Base-by-base conservation (phyloP, 768 basidiomycete genomes). In the Cystobasidium tubakii region DNA sequence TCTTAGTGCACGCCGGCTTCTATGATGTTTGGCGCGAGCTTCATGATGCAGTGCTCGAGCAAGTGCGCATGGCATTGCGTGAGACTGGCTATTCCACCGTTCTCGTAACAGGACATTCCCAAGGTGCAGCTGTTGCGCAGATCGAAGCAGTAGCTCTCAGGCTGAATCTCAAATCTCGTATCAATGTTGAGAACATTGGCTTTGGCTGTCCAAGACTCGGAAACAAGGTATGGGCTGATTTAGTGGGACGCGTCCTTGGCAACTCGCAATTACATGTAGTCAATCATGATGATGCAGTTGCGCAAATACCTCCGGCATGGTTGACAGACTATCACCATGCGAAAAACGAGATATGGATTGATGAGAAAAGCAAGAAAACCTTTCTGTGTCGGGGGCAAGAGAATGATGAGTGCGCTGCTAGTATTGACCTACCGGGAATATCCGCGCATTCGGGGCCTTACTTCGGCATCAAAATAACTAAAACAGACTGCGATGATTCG, bases 131-230 rank as follows among this genome's bases (percentile, higher is more conserved):
- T 39, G 36, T 62, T 39, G 57, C 57, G 2, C 57, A 62, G 57
- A 12, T 62, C 36, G 57, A 62, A 31, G 57, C 57, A 4, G 4
- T 62, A 29, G 29, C 29, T 2, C 57, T 62, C 3, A 12, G 57
- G 3, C 9, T 15, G 31, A 21, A 12, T 19, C 57, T 62, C 57
- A 62, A 39, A 31, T 2, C 6, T 2, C 10, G 25, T 13, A 62
- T 62, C 57, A 39, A 31, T 31, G 36, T 62, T 23, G 57, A 62
- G n/a, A 62, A 62, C 25, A 62, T 62, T n/a, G 36, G 31, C 25
- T 62, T 62, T 39, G 57, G 57, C 57, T 62, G 57, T 62, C 57
- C 57, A 12, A 31, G 57, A 17, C 13, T 62, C n/a, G 57, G 57
- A 31, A 62, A 62, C n/a, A 39, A 62, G 57, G 3, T 9, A 29